These are phyloP conservation scores for Fusarium foetens DNA, from an alignment of 2,329 filamentous ascomycete species.

Conservation along the genomic window DNA sequence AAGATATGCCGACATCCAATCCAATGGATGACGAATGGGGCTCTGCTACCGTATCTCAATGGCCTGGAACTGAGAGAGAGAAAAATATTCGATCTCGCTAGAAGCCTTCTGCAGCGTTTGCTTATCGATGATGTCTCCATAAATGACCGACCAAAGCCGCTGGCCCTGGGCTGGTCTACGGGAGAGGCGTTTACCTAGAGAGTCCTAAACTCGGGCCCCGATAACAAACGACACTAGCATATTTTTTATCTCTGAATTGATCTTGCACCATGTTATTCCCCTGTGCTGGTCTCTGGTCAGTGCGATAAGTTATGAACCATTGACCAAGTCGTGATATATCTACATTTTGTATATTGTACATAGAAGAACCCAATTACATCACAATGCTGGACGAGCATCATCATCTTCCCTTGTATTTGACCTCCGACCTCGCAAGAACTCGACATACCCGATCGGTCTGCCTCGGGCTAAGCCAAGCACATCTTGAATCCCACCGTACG, in stretches of 20 bases:
- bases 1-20: constrained; percentile 29
- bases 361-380: not conserved
- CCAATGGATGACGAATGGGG: constrained; percentile 11
- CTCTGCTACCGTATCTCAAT: constrained; percentile 28
- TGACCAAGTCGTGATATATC: constrained; percentile 1
- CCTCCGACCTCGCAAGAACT: constrained; percentile 65
- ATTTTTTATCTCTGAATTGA: constrained; percentile 8
- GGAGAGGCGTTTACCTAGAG: constrained; percentile 38
- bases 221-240: constrained; percentile 19
- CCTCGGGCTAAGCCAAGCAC: constrained; percentile 74
- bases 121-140: constrained; percentile 34
- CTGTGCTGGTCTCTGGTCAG: constrained; percentile 5
- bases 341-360: constrained; percentile 9
- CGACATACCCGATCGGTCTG: constrained; percentile 78
- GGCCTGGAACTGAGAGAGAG: not conserved
- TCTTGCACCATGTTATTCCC: constrained; percentile 2
- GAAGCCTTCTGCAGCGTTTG: constrained; percentile 19
- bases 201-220: constrained; percentile 18
- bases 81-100: constrained; percentile 27
- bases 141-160: constrained; percentile 39
- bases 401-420: constrained; percentile 17
- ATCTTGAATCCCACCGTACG: constrained; percentile 86
- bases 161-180: constrained; percentile 13
- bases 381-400: constrained; percentile 22
- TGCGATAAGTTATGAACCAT: not conserved